phyloP scores from a whole-genome alignment of 225 moss, liverwort and hornwort genomes.

The Bryum argenteum region DNA sequence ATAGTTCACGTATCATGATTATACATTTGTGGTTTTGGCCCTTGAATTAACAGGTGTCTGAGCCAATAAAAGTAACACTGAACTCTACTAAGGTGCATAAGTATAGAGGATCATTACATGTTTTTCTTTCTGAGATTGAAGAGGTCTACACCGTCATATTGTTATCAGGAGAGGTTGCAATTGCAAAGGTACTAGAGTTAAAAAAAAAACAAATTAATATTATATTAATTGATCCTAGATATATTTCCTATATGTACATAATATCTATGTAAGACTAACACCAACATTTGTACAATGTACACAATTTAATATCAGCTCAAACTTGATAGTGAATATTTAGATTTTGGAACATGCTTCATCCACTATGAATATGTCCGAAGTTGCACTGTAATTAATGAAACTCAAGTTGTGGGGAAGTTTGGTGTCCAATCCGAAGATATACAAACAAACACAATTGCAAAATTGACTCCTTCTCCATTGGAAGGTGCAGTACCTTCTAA shows the following conservation, averaged over 20 bases:
- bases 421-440: slow-evolving; percentile 55
- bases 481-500: slow-evolving; percentile 53
- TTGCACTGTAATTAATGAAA: slow-evolving; percentile 57
- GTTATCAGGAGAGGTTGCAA: slow-evolving; percentile 43
- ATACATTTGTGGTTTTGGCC: not conserved
- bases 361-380: slow-evolving; percentile 50
- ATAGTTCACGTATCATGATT: not conserved
- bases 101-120: slow-evolving; percentile 61
- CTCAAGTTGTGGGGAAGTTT: slow-evolving; percentile 71
- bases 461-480: slow-evolving; percentile 34
- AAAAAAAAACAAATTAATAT: fast-evolving
- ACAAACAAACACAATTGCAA: slow-evolving; percentile 49
- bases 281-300: not conserved
- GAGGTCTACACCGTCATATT: slow-evolving; percentile 52
- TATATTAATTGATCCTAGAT: fast-evolving
- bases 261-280: not conserved
- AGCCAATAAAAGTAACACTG: slow-evolving; percentile 41
- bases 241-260: not conserved
- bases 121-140: slow-evolving; percentile 55
- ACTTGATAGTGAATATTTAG: slow-evolving; percentile 43
- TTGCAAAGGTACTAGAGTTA: slow-evolving; percentile 55
- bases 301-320: slow-evolving; percentile 44
- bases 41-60: slow-evolving; percentile 50
- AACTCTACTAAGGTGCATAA: slow-evolving; percentile 49
- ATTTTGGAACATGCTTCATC: slow-evolving; percentile 74